These are phyloP conservation scores for Cercospora zeae-maydis DNA, from an alignment of 2,329 filamentous ascomycete species.

Conservation along the genomic window DNA sequence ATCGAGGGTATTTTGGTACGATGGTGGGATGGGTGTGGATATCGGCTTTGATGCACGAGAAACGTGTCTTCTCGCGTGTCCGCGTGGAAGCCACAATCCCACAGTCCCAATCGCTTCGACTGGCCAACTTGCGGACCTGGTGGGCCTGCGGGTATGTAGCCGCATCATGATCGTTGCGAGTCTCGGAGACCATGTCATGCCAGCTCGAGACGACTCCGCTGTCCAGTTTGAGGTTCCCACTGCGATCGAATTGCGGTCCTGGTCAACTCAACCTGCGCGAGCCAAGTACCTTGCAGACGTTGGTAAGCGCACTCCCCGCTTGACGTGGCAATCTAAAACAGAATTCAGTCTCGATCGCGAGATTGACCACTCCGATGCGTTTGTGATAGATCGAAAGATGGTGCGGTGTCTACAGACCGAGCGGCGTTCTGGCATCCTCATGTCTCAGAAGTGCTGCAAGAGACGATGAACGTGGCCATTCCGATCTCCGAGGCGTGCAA, in stretches of 20 bases:
- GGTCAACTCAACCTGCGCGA: neutral
- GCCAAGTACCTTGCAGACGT: neutral
- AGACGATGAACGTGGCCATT: neutral
- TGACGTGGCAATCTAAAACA: neutral
- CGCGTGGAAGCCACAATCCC: neutral
- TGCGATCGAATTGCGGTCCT: neutral
- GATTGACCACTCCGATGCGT: neutral
- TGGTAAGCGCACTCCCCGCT: neutral
- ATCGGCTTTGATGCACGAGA: neutral
- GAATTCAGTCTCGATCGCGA: neutral
- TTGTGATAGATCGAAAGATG: neutral
- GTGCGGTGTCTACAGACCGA: neutral
- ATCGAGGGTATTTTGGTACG: neutral
- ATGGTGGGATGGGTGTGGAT: neutral
- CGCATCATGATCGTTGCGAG: neutral
- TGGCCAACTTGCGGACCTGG: neutral
- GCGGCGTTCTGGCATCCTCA: neutral
- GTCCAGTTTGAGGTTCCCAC: neutral
- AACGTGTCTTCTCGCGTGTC: neutral
- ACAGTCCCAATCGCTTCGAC: neutral
- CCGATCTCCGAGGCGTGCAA: neutral
- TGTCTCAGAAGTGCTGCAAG: neutral
- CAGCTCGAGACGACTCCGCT: neutral
- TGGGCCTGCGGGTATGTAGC: neutral
- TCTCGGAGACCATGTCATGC: neutral